Base-by-base conservation (phyloP, 2,329 filamentous ascomycete species). In the Coniochaeta hoffmannii region DNA sequence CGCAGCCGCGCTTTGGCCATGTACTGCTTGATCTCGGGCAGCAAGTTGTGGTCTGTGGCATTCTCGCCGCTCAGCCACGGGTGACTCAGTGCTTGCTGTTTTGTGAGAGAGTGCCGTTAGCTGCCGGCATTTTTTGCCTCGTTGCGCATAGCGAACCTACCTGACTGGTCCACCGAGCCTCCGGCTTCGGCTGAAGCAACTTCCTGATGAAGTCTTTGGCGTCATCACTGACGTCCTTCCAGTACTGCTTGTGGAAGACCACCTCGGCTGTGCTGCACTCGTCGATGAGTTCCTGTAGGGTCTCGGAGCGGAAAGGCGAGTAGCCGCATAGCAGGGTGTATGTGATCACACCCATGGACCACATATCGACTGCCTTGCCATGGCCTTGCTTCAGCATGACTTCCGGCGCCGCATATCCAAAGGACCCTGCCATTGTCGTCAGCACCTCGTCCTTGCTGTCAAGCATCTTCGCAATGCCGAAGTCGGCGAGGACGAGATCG, bases 361-460 rank as follows among this genome's bases (percentile, higher is more conserved):
- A 99, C 90, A 99, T 96, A 69, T 99, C 94, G 32, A 97, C 94
- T 4, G 94, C 90, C 73, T 97, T 99, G 69, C 94, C 94, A 70
- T 99, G 95, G 19, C 94, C 94, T 68, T 90, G 86, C 79, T 97
- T 97, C 61, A 96, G 80, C 94, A 99, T 99, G 57, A 99, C 92
- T 71, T 99, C 94, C 9, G 94, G 94, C 1, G 94, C 94, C 19
- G 94, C 94, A 67, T 99, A 99, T 55, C 94, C 94, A 68, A 99
- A 97, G 0, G 94, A 97, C 44, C 94, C 94, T 44, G 94, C 94
- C 94, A 99, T 99, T 53, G 92, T 97, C 63, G 91, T 97, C 60
- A 99, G 82, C 46, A 96, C 90, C 66, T 96, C 92, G 61, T 92
- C 86, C 63, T 92, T 89, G 63, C 81, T 89, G 68, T 96, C 92